Base-by-base conservation (phyloP, 1,284 basidiomycete genomes). In the Naganishia sp. region DNA sequence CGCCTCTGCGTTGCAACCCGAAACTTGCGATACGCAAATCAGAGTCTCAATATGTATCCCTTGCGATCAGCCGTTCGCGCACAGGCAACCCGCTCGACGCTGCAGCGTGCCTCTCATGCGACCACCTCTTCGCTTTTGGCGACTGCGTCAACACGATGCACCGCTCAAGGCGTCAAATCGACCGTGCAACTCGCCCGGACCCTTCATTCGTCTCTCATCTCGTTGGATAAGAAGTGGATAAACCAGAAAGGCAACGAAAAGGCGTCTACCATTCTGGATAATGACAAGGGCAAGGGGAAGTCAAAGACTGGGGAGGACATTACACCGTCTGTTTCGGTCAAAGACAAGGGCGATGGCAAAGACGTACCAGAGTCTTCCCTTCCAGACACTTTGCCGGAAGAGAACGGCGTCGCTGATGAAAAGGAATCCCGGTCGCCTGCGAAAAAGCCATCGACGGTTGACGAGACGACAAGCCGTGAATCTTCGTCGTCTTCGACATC, bases 161-260 rank as follows among this genome's bases (percentile, higher is more conserved):
- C 55, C 9, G 54, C 43, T 18, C 31, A 54, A 18, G 36, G 39
- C 2, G 28, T 33, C 23, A 28, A 39, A 21, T 42, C 64, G 5
- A 46, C 50, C 6, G 33, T 42, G 39, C 49, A 53, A 42, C 18
- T 45, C 28, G 18, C 23, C 21, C 54, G 54, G 28, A 36, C 46
- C 25, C 28, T 55, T 23, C 61, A 54, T 36, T 54, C 61, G 15
- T 64, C 50, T 18, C 48, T 43, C 23, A 31, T 16, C 48, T 33
- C 28, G 42, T 28, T 33, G 33, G 66, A 67, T 28, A 67, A 67
- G 55, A 55, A 59, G 48, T 67, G 66, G 66, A 54, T 67, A 6
- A 67, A 67, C 43, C 66, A 67, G 25, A 60, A 63, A 23, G 54
- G 43, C 2, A 55, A 55, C 18, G 54, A 54, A 36, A 55, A 55